Percentiles rank a stretch among this genome's conserved stretches.
These are phyloP conservation scores for Coniophora puteana DNA, from an alignment of 1,284 basidiomycete species.

Conservation along the genomic window DNA sequence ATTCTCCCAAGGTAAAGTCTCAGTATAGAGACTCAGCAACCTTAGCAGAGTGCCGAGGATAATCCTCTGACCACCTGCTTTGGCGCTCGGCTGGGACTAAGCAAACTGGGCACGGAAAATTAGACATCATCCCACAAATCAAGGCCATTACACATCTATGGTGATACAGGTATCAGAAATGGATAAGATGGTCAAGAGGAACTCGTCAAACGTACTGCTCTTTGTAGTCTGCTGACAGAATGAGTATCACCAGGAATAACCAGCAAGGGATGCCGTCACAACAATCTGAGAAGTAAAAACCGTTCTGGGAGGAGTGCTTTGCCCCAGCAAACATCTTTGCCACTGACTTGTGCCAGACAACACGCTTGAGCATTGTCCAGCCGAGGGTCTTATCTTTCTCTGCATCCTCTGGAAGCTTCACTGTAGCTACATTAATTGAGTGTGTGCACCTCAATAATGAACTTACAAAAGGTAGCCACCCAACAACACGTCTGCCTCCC, in stretches of 20 bases:
- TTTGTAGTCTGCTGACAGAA: constrained; percentile 6
- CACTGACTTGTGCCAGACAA: constrained; percentile 23
- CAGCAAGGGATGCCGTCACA: neutral
- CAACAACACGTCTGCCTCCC: constrained; percentile 36
- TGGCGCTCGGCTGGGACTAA: neutral
- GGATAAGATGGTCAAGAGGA: too few relatives aligned
- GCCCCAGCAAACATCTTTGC: constrained; percentile 9
- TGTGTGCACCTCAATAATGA: neutral
- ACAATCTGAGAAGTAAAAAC: neutral
- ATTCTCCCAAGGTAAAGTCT: neutral
- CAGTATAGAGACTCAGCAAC: too few relatives aligned
- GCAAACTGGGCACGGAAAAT: constrained; percentile 1
- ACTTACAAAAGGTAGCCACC: constrained; percentile 40
- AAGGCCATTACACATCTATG: constrained; percentile 2
- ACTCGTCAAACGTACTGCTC: constrained; percentile 5
- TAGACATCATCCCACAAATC: neutral
- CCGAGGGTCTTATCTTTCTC: constrained; percentile 18
- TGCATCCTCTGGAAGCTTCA: constrained; percentile 22
- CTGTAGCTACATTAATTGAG: neutral
- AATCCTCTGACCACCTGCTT: neutral
- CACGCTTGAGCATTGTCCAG: constrained; percentile 27
- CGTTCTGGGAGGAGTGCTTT: neutral
- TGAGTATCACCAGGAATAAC: constrained; percentile 4
- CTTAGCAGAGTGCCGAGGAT: neutral
- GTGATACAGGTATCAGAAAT: too few relatives aligned